Conservation (phyloP, 208 protist species). For the Trypanosoma rangeli region DNA sequence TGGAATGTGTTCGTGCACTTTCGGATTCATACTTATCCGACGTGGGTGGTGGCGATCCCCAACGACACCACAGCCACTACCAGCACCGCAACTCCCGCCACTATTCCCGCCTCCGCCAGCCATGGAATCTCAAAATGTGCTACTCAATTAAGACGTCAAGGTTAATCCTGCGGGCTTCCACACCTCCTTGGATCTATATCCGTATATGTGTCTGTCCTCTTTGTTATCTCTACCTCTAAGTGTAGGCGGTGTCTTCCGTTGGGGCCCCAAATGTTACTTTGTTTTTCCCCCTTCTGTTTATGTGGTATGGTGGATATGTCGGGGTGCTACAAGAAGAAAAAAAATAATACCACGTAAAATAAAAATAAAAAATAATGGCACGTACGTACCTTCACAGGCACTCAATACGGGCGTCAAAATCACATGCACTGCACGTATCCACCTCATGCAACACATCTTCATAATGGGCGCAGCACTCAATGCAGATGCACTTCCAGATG, state of each 20-base stretch:
- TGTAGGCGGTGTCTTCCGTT: constrained; percentile 6
- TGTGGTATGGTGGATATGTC: background rate
- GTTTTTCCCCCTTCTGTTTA: constrained; percentile 18
- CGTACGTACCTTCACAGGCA: background rate
- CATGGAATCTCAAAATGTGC: background rate
- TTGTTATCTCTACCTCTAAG: background rate
- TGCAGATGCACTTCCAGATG: too few species aligned
- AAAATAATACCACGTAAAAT: background rate
- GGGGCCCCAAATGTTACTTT: background rate
- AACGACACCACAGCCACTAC: constrained; percentile 10
- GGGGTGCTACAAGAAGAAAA: background rate
- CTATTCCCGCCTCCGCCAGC: background rate
- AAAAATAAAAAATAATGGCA: background rate
- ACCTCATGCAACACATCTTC: too few species aligned
- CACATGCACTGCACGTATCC: background rate
- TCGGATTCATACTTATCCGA: constrained; percentile 43
- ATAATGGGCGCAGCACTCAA: too few species aligned
- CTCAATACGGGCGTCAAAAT: background rate
- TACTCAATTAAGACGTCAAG: background rate
- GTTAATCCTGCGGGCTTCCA: background rate
- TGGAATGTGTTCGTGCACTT: constrained; percentile 61
- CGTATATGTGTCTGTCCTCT: constrained; percentile 1
- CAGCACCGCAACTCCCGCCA: background rate
- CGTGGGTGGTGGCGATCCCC: background rate
- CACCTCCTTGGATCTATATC: background rate